Percentiles rank a stretch among this genome's conserved stretches.
phyloP scores from a whole-genome alignment of 768 basidiomycete species.

The Trametes sanguinea region DNA sequence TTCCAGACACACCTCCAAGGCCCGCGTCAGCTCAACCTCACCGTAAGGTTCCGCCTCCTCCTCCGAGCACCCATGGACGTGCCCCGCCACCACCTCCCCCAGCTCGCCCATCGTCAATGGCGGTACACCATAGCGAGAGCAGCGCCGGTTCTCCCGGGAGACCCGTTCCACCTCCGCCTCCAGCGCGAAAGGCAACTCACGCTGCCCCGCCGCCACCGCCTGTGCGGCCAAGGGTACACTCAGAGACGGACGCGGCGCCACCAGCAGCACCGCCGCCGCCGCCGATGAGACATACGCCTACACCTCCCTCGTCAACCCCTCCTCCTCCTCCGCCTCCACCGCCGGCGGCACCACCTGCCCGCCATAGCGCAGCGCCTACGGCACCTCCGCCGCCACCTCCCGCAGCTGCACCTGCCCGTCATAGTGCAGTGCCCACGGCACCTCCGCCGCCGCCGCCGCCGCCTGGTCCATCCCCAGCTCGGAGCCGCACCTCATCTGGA shows the following conservation, averaged over 20 bases:
- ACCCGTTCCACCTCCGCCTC: constrained; percentile 46
- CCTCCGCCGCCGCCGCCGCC: constrained; percentile 26
- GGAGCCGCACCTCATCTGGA: constrained; percentile 17
- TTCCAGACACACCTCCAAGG: constrained; percentile 29
- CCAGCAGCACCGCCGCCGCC: constrained; percentile 31
- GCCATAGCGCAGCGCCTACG: constrained; percentile 27
- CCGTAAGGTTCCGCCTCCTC: constrained; percentile 30
- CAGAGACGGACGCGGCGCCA: constrained; percentile 40
- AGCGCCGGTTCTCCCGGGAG: constrained; percentile 31
- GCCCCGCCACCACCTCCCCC: constrained; percentile 29
- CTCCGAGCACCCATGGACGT: constrained; percentile 28
- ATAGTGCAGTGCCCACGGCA: constrained; percentile 11
- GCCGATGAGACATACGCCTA: constrained; percentile 8
- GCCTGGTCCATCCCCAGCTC: constrained; percentile 23
- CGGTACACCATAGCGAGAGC: constrained; percentile 20
- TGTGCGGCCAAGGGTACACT: constrained; percentile 41
- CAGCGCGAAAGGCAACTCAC: constrained; percentile 31
- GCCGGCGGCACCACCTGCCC: constrained; percentile 37
- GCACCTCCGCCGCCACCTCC: constrained; percentile 23
- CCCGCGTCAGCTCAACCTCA: constrained; percentile 26
- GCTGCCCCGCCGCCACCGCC: constrained; percentile 32
- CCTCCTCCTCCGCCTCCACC: constrained; percentile 30
- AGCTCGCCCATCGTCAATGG: constrained; percentile 26
- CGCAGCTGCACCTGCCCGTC: constrained; percentile 22
- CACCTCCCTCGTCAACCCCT: constrained; percentile 15